Conservation (phyloP, 2,329 filamentous ascomycete genomes). For the Apiospora sp. region DNA sequence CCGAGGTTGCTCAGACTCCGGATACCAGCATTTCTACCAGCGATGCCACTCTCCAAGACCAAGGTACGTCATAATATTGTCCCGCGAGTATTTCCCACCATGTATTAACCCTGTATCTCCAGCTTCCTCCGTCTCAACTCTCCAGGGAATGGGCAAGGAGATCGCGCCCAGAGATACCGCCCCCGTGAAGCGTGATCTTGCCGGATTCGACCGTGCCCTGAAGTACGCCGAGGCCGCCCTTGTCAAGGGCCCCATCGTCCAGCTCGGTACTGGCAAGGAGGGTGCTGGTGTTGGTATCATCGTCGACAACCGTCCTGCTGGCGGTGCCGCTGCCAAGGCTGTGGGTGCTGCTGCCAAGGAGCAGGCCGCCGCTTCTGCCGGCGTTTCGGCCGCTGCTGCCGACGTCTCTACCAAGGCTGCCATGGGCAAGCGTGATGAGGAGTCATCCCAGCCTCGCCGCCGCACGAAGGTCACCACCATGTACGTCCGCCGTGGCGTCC, state of each 20-base stretch:
- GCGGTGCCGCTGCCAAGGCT: constrained; percentile 35
- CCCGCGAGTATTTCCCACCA: not conserved
- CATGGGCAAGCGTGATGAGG: constrained; percentile 36
- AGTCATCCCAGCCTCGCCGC: constrained; percentile 41
- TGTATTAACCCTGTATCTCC: constrained; percentile 30
- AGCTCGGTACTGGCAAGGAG: constrained; percentile 50
- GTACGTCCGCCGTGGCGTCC: constrained; percentile 54
- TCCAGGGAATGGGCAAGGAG: constrained; percentile 58
- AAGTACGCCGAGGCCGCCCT: constrained; percentile 49
- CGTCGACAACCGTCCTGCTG: constrained; percentile 42
- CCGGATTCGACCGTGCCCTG: constrained; percentile 51
- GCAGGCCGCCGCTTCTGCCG: constrained; percentile 25
- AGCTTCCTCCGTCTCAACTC: constrained; percentile 51
- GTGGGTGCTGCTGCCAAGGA: constrained; percentile 29
- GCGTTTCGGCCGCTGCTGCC: constrained; percentile 34
- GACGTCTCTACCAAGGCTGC: constrained; percentile 28
- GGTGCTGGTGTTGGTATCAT: constrained; percentile 51
- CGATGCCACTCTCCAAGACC: constrained; percentile 46
- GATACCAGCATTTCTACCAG: constrained; percentile 30
- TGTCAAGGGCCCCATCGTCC: constrained; percentile 47
- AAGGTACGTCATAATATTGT: constrained; percentile 40
- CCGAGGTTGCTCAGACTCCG: constrained; percentile 26
- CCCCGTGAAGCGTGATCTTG: constrained; percentile 47
- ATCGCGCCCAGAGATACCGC: constrained; percentile 51
- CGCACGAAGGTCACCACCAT: constrained; percentile 55